phyloP scores from a whole-genome alignment of 495 filamentous ascomycete genomes.

The Neurospora sp. region DNA sequence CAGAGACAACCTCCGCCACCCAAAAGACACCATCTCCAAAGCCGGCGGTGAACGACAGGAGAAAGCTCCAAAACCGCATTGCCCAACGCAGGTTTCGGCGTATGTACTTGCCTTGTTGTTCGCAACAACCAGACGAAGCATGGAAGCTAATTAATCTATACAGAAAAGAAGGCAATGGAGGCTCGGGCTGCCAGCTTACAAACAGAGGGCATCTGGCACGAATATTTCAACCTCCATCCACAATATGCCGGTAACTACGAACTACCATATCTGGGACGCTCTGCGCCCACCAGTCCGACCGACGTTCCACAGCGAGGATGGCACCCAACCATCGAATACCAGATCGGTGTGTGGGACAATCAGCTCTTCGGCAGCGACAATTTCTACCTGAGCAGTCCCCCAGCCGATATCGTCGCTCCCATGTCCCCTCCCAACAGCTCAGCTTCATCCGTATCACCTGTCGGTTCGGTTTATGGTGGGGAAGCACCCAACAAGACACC shows the following conservation, averaged over 20 bases:
- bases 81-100: constrained; percentile 3
- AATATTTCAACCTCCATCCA: constrained; percentile 1
- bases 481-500: neutral
- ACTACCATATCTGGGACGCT: neutral
- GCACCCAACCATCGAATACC: neutral
- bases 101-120: neutral
- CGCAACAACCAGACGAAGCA: neutral
- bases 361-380: constrained; percentile 1
- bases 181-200: neutral
- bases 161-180: constrained; percentile 5
- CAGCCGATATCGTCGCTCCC: neutral
- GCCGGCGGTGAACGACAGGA: neutral
- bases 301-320: neutral
- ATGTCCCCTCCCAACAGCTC: constrained; percentile 1
- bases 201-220: constrained; percentile 1
- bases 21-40: neutral
- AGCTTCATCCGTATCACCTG: neutral
- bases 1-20: neutral
- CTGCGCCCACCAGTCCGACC: neutral
- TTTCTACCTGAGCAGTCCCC: neutral
- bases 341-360: neutral
- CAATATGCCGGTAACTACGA: neutral
- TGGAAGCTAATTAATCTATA: neutral
- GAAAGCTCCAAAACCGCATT: constrained; percentile 4
- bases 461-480: neutral